These are phyloP conservation scores for Hortaea werneckii DNA, from an alignment of 2,329 filamentous ascomycete genomes.

Conservation along the genomic window DNA sequence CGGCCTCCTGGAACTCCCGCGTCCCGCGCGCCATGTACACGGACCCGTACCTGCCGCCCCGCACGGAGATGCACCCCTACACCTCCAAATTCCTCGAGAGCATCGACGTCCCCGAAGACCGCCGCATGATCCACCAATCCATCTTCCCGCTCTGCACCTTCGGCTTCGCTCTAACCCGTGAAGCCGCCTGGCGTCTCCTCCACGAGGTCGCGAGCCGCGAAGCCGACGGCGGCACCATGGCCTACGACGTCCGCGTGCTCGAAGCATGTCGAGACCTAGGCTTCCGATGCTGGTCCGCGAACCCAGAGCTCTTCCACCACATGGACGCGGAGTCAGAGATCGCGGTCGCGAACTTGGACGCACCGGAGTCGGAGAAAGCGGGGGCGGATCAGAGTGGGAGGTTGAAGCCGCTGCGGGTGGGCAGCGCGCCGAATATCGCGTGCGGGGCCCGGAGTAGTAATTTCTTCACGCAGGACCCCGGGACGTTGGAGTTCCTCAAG, in stretches of 20 bases:
- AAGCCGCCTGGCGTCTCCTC: constrained; percentile 24
- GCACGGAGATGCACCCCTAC: constrained; percentile 27
- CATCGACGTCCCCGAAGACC: constrained; percentile 27
- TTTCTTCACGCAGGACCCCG: constrained; percentile 26
- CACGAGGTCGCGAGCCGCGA: constrained; percentile 27
- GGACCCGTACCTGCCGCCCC: constrained; percentile 29
- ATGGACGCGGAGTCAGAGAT: constrained; percentile 27
- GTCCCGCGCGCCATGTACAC: constrained; percentile 20
- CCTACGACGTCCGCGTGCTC: constrained; percentile 33
- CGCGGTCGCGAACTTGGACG: constrained; percentile 18
- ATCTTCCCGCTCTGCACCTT: constrained; percentile 37
- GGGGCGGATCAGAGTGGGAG: constrained; percentile 1
- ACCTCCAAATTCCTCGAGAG: constrained; percentile 28
- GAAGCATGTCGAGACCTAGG: constrained; percentile 28
- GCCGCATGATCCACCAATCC: constrained; percentile 31
- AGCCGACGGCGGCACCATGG: constrained; percentile 20
- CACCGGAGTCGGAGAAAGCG: constrained; percentile 1
- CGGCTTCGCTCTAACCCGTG: constrained; percentile 33
- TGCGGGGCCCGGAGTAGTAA: constrained; percentile 29
- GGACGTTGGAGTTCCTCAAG: constrained; percentile 25
- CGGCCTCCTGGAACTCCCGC: constrained; percentile 13
- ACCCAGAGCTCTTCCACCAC: constrained; percentile 34
- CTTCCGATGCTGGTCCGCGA: constrained; percentile 27
- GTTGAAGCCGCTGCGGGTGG: constrained; percentile 1
- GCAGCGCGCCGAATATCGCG: constrained; percentile 22